Percentiles rank a stretch among this genome's conserved stretches.
These are phyloP conservation scores for Heterotrichella gracilis DNA, from an alignment of 352 stramenopile genomes.

Conservation along the genomic window DNA sequence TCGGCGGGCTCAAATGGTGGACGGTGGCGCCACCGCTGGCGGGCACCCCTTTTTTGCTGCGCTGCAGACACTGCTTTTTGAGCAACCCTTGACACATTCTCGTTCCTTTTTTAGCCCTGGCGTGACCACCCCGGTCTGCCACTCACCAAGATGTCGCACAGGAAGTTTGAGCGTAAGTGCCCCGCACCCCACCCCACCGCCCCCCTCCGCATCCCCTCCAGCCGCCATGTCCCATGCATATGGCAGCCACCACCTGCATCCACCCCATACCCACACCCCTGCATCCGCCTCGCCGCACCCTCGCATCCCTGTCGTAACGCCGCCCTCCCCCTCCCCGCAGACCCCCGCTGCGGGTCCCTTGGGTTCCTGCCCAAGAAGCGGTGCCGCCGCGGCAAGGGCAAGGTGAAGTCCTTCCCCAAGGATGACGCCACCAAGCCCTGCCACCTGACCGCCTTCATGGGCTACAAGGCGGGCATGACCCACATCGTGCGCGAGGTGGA, in stretches of 20 bases:
- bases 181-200: neutral
- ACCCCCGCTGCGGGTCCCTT: constrained; percentile 70
- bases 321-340: no score
- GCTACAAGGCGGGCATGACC: constrained; percentile 99
- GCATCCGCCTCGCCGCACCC: neutral
- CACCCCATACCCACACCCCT: neutral
- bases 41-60: no score
- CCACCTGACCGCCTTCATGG: constrained; percentile 98
- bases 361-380: constrained; percentile 99
- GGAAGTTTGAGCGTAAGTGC: constrained; percentile 57
- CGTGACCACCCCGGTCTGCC: no score
- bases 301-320: neutral
- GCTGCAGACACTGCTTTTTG: no score
- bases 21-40: no score
- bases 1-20: no score
- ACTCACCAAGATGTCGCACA: constrained; percentile 61
- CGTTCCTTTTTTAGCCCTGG: no score
- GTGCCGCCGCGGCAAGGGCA: constrained; percentile 89
- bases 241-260: neutral
- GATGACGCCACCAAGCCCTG: constrained; percentile 68
- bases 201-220: neutral
- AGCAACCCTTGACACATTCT: no score
- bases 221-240: neutral
- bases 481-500: constrained; percentile 94
- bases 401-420: constrained; percentile 90